Base-by-base conservation (phyloP, 176 grass and related monocot genomes). In the Eragrostis curvula region DNA sequence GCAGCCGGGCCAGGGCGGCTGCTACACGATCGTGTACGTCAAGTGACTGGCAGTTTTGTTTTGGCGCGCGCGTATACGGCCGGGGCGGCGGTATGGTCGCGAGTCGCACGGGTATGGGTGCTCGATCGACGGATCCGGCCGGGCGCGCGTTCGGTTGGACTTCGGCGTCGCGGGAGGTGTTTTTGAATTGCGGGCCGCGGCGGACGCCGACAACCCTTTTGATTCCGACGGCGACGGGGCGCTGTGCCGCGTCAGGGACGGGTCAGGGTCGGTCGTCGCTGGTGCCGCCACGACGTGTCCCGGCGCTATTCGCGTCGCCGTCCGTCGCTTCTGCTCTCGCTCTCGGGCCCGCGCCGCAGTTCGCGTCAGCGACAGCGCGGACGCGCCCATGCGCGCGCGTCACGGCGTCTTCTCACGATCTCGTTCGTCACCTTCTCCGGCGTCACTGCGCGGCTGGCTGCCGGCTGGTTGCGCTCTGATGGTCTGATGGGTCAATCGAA, bases 191-290 rank as follows among this genome's bases (percentile, higher is more conserved):
- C 87, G 77, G 87, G 45, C 68, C 39, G 58, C 18, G 81, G 48
- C 81, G 17, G 87, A 70, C 66, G 40, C 73, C 78, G 72, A 78
- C 71, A 39, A 0, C 75, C 29, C 75, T 57, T 79, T 32, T 40
- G 73, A 56, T 77, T 36, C 79, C 43, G 81, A 88, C 75, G 18
- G 75, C 81, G 87, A 80, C 81, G 50, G 21, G 74, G 49, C 28
- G 57, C 32, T 60, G n/a, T 13, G 74, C 48, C 74, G 12, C 50
- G 70, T 51, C 76, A 75, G 63, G 30, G 63, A 7, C 12, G 74
- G 13, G 15, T 58, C 65, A 13, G 1, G 47, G 47, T 73, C 80
- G 67, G 32, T 52, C 65, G 32, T 12, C 14, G 9, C 57, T 55
- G 7, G 66, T 17, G 12, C 21, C 32, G 42, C 27, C 56, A 16